Conservation (phyloP, 441 rosid species). For the Arabidopsis lyrata region DNA sequence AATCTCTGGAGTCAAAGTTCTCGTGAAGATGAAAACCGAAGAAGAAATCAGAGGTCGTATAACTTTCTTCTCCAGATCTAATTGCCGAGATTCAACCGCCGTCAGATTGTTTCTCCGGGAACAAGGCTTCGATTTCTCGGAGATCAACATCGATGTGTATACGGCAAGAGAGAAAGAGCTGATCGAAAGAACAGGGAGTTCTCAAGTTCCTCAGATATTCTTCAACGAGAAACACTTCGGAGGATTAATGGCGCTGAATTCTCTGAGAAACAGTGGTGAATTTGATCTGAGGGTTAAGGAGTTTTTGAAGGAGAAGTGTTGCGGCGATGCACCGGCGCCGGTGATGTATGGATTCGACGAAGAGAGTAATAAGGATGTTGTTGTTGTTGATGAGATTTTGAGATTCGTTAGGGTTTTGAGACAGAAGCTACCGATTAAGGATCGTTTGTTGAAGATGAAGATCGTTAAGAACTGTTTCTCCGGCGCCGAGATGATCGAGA, state of each 20-base stretch:
- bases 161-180: slow-evolving; percentile 67
- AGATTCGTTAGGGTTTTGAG: slow-evolving; percentile 62
- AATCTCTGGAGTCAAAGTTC: slow-evolving; percentile 77
- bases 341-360: slow-evolving; percentile 77
- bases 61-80: slow-evolving; percentile 78
- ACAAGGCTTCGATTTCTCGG: slow-evolving; percentile 64
- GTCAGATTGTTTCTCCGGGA: slow-evolving; percentile 69
- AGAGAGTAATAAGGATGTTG: slow-evolving; percentile 53
- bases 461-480: slow-evolving; percentile 83
- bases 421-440: slow-evolving; percentile 77
- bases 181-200: slow-evolving; percentile 63
- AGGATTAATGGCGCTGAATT: slow-evolving; percentile 81
- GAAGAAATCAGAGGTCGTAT: slow-evolving; percentile 60
- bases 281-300: slow-evolving; percentile 66
- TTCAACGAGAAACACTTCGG: slow-evolving; percentile 85
- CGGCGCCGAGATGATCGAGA: slow-evolving; percentile 78
- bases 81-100: slow-evolving; percentile 83
- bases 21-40: slow-evolving; percentile 61
- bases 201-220: slow-evolving; percentile 84
- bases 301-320: slow-evolving; percentile 57
- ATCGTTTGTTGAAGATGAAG: slow-evolving; percentile 87
- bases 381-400: slow-evolving; percentile 55
- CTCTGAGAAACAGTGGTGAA: slow-evolving; percentile 74
- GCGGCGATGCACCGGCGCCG: slow-evolving; percentile 63
- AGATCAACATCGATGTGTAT: slow-evolving; percentile 86